A percentile compares a stretch with the other conserved stretches of the same genome.
Conservation (phyloP, 805 yeast genomes). For the Metschnikowia orientalis region DNA sequence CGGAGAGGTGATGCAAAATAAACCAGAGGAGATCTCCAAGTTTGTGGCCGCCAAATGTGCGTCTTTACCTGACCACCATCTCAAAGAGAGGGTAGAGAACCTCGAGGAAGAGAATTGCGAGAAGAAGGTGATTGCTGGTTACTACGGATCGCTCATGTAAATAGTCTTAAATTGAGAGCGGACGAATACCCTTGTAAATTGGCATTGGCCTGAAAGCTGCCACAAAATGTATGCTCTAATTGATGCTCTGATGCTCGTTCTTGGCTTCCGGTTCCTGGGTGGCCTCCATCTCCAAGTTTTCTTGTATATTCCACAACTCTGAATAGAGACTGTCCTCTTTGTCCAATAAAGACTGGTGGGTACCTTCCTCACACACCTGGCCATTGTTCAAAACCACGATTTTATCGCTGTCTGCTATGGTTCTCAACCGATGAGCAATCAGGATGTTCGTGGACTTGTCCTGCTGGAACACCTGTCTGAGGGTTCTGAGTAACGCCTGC, state of each 20-base stretch:
- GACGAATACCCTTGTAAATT: neutral
- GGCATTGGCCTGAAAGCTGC: neutral
- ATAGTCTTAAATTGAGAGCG: conserved; percentile 1
- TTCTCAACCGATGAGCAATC: conserved; percentile 90
- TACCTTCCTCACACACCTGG: conserved; percentile 80
- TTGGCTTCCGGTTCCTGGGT: conserved; percentile 15
- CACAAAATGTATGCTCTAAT: neutral
- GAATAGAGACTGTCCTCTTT: conserved; percentile 61
- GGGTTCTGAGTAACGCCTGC: conserved; percentile 72
- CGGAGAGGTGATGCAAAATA: conserved; percentile 35
- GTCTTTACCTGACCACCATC: conserved; percentile 37
- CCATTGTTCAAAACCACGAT: conserved; percentile 85
- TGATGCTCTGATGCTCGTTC: neutral
- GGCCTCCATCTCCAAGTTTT: conserved; percentile 58
- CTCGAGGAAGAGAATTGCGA: conserved; percentile 22
- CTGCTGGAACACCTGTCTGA: conserved; percentile 56
- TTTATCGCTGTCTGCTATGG: conserved; percentile 91
- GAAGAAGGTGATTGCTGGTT: conserved; percentile 15
- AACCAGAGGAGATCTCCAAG: conserved; percentile 23
- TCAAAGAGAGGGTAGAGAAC: conserved; percentile 23
- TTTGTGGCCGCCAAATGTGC: conserved; percentile 30
- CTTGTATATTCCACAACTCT: conserved; percentile 90
- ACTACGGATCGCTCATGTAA: conserved; percentile 14
- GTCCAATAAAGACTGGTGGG: conserved; percentile 59
- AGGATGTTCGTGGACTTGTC: conserved; percentile 71